Evolutionary conservation across 106 monocot genomes (phyloP).

Genomic region (Acorus gramineus): DNA sequence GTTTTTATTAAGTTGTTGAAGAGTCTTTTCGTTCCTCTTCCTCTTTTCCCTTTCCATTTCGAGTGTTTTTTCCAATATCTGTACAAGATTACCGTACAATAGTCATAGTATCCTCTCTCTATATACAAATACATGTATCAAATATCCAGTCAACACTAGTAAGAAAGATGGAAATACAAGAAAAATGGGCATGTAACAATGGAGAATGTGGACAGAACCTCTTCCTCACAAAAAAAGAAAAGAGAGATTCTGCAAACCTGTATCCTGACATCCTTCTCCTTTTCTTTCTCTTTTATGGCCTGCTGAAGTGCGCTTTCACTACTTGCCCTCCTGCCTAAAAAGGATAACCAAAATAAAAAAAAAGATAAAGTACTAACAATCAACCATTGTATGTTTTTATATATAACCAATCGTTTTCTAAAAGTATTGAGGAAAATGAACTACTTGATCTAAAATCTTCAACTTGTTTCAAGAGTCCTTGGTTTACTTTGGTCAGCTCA

Average conservation of each 20-base stretch:
- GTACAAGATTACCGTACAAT: not conserved
- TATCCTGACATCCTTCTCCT: constrained; percentile 81
- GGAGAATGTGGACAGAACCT: no score
- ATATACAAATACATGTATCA: no score
- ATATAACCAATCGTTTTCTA: not conserved
- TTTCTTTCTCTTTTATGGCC: constrained; percentile 36
- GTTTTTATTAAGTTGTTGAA: constrained; percentile 28
- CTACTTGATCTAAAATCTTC: constrained; percentile 76
- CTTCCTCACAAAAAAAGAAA: not conserved
- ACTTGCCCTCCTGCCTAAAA: constrained; percentile 38
- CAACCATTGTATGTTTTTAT: no score
- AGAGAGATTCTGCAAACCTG: constrained; percentile 30
- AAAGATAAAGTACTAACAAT: constrained; percentile 5
- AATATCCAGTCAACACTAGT: no score
- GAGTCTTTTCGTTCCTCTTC: constrained; percentile 26
- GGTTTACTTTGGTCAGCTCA: constrained; percentile 56
- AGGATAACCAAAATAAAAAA: constrained; percentile 11
- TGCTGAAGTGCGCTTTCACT: constrained; percentile 45
- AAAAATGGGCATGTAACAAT: no score
- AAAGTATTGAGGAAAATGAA: not conserved
- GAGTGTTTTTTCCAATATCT: constrained; percentile 87
- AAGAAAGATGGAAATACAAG: no score
- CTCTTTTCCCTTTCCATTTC: constrained; percentile 43
- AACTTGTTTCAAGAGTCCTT: constrained; percentile 61
- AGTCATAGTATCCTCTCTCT: no score